Percentiles rank a stretch among this genome's conserved stretches.
Evolutionary conservation across 768 basidiomycete species (phyloP).

Genomic region (Phylloporus rhodoxanthus): DNA sequence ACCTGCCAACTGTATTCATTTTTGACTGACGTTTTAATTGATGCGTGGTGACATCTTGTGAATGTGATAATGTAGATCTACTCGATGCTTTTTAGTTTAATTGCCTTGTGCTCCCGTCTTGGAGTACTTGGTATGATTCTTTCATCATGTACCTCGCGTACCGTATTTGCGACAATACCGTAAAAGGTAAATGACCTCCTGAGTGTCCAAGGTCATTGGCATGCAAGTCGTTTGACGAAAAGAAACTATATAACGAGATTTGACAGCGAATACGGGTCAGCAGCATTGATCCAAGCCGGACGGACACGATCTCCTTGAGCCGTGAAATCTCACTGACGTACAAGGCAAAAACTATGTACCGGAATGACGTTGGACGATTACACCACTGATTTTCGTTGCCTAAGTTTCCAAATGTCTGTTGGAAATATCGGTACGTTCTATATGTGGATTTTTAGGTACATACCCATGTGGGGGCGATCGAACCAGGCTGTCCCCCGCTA

Average conservation of each 20-base stretch:
- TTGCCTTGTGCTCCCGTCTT: not conserved
- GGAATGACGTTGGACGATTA: not conserved
- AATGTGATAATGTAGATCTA: not conserved
- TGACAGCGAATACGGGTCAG: too few species aligned
- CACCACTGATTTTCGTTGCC: not conserved
- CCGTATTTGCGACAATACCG: too few species aligned
- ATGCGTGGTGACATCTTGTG: not conserved
- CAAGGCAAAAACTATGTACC: not conserved
- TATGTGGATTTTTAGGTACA: not conserved
- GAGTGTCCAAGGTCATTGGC: not conserved
- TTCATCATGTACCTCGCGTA: not conserved
- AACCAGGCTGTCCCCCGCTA: not conserved
- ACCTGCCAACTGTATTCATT: slow-evolving; percentile 7
- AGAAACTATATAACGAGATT: not conserved
- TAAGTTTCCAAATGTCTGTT: not conserved
- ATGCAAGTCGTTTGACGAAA: too few species aligned
- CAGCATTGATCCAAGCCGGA: not conserved
- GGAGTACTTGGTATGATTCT: not conserved
- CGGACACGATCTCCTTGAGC: not conserved
- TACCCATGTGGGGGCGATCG: not conserved
- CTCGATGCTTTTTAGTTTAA: not conserved
- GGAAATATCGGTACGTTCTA: not conserved
- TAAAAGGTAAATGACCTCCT: too few species aligned
- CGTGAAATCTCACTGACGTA: not conserved
- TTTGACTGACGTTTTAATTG: not conserved